Evolutionary conservation across 164 flowering plant genomes (phyloP), one percentile per base, ranked within the genome.

Genomic region (Aristolochia contorta): DNA sequence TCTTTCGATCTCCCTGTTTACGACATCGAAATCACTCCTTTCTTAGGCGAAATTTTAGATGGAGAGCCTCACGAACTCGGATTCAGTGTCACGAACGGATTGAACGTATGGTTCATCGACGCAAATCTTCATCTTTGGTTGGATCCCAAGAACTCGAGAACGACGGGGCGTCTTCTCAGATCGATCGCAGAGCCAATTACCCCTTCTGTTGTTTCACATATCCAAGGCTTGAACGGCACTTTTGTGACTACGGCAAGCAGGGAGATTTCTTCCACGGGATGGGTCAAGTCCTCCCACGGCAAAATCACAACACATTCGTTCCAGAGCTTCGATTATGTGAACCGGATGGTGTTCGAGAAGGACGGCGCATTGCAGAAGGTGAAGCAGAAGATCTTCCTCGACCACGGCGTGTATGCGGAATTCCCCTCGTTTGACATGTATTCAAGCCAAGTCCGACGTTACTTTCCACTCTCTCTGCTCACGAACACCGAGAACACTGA

Each of bases 101-200:
- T 91, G 70, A 81, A 82, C 64, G 91, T 89, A 16, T 91, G 98
- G 98, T 87, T 61, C 46, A 64, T 91, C 2, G 87, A 85, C 75
- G 95, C 95, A 10, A 91, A 91, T 75, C 71, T 89, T 74, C 98
- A 89, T 76, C 74, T 89, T 59, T 91, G 98, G 98, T 65, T 91
- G 73, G 98, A 89, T 64, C 21, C 14, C 20, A 63, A 72, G 63
- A 69, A 73, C 54, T 15, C 27, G 10, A 69, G 54, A 57, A 82
- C 86, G 0, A 57, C 69, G 46, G 95, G 86, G 59, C 49, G 67
- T 73, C 77, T 87, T 58, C 47, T 80, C 57, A 54, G 22, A 5
- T 60, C 77, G 48, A 30, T 50, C 0, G 61, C 54, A 50, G 45
- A 37, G n/a, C 79, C 87, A 65, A 70, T 65, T 16, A 18, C 0